Conservation (phyloP, 1,284 basidiomycete genomes). For the Golubevia sp. region DNA sequence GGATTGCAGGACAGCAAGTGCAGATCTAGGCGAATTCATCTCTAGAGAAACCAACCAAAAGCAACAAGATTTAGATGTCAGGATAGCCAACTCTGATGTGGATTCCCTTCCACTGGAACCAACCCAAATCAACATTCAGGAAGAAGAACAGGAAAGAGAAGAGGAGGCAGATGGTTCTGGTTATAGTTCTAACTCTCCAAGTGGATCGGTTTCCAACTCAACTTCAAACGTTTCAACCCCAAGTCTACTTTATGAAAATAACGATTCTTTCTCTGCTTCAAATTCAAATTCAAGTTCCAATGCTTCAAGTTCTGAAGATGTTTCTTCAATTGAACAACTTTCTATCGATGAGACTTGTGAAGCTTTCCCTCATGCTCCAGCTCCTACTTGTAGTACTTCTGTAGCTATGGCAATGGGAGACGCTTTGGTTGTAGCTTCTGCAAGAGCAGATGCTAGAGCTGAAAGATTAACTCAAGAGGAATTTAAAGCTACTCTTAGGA, state of each 20-base stretch:
- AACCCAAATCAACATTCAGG: constrained; percentile 20
- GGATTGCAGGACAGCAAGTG: constrained; percentile 44
- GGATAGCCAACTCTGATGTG: background rate
- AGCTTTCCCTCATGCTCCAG: constrained; percentile 50
- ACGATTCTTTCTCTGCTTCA: background rate
- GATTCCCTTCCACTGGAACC: background rate
- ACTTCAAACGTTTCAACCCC: constrained; percentile 1
- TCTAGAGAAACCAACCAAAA: background rate
- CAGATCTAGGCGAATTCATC: background rate
- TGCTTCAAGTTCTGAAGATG: background rate
- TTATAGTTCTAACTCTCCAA: constrained; percentile 11
- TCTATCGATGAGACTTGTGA: constrained; percentile 19
- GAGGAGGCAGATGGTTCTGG: background rate
- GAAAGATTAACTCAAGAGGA: background rate
- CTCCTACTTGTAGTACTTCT: constrained; percentile 61
- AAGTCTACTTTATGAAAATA: constrained; percentile 15
- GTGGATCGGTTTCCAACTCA: background rate
- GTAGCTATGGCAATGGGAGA: constrained; percentile 63
- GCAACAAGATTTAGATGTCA: background rate
- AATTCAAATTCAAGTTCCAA: background rate
- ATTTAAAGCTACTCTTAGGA: background rate
- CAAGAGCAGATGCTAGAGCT: constrained; percentile 23
- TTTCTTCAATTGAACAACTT: background rate
- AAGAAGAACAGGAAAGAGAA: constrained; percentile 8
- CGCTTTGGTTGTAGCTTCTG: constrained; percentile 55